phyloP scores from a whole-genome alignment of 441 rosid species.

The Corymbia calophylla region DNA sequence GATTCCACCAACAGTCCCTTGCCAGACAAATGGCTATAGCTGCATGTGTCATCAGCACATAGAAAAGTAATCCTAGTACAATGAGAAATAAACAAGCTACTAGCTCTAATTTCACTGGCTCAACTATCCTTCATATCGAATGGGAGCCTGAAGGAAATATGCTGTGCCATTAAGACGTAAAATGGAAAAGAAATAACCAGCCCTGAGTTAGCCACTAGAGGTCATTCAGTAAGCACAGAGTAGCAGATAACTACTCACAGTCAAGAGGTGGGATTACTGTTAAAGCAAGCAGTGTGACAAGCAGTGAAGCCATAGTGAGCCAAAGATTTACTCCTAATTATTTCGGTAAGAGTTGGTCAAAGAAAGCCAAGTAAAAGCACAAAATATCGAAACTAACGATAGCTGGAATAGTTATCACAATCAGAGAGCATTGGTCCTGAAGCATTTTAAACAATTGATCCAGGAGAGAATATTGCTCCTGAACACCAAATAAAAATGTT shows the following conservation, averaged over 20 bases:
- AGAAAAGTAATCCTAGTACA: background rate
- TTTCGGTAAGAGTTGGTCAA: background rate
- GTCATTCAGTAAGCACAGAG: background rate
- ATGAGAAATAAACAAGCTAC: background rate
- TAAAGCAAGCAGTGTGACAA: background rate
- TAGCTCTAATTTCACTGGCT: background rate
- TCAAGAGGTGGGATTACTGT: background rate
- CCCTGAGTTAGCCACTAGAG: background rate
- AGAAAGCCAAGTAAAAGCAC: background rate
- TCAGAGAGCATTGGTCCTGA: background rate
- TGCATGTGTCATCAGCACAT: background rate
- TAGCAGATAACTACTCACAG: background rate
- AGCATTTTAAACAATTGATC: background rate
- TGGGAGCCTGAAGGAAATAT: background rate
- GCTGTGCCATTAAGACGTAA: background rate
- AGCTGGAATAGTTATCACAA: background rate
- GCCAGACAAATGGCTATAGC: background rate
- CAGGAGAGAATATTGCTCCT: background rate
- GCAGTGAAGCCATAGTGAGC: background rate
- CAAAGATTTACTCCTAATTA: background rate
- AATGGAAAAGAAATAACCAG: background rate
- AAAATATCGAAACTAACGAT: background rate
- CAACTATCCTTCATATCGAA: background rate
- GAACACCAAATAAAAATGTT: background rate
- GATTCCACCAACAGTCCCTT: constrained; percentile 41